Evolutionary conservation across 2,329 filamentous ascomycete genomes (phyloP).

Genomic region (Penicillium olsonii): DNA sequence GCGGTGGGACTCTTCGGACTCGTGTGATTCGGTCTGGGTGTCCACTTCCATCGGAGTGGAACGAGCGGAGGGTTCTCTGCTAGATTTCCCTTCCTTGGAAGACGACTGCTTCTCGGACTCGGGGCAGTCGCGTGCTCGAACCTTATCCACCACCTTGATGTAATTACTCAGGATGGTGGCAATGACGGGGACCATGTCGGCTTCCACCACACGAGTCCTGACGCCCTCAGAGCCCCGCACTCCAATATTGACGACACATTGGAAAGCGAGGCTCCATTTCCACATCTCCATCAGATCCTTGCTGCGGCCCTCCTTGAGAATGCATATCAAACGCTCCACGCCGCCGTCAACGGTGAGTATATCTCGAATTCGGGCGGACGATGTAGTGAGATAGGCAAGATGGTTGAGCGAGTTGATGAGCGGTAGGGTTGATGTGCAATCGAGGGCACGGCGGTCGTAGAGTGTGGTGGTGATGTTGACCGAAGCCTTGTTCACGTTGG

Average conservation of each 20-base stretch:
- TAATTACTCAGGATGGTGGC: conserved; percentile 98
- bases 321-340: conserved; percentile 93
- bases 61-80: conserved; percentile 29
- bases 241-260: conserved; percentile 98
- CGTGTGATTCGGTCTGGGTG: conserved; percentile 58
- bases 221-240: conserved; percentile 94
- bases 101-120: conserved; percentile 62
- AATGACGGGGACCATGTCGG: conserved; percentile 98
- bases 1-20: conserved; percentile 58
- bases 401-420: conserved; percentile 99
- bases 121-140: conserved; percentile 79
- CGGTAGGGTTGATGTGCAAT: conserved; percentile 96
- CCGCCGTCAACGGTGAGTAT: conserved; percentile 98
- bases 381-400: conserved; percentile 96
- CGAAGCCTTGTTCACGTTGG: conserved; percentile 98
- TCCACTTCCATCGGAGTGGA: conserved; percentile 49
- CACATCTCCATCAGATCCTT: conserved; percentile 99
- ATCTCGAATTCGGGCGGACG: conserved; percentile 93
- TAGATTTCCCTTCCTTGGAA: conserved; percentile 31
- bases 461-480: conserved; percentile 98
- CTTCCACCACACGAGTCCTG: conserved; percentile 91
- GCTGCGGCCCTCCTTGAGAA: conserved; percentile 94
- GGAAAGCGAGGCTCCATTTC: conserved; percentile 99
- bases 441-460: conserved; percentile 94
- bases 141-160: conserved; percentile 92